Conservation (phyloP, 2,329 filamentous ascomycete species). For the Orbilia oligospora region DNA sequence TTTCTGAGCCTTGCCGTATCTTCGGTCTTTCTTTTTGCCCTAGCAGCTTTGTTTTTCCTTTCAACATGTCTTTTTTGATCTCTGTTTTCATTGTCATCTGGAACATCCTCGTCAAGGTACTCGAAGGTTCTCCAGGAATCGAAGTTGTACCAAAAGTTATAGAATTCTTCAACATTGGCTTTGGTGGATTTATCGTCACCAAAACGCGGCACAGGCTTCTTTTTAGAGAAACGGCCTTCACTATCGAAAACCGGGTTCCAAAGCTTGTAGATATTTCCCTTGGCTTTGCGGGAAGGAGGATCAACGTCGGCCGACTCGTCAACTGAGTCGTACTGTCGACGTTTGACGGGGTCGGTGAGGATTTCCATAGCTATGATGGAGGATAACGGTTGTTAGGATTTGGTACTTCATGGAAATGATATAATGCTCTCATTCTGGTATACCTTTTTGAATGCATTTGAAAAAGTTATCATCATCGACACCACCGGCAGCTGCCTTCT, state of each 20-base stretch:
- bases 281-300: conserved; percentile 93
- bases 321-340: conserved; percentile 95
- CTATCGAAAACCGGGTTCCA: conserved; percentile 92
- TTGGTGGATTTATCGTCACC: conserved; percentile 87
- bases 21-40: conserved; percentile 99
- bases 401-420: background rate
- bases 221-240: conserved; percentile 92
- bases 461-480: conserved; percentile 98
- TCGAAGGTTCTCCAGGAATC: conserved; percentile 98
- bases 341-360: conserved; percentile 89
- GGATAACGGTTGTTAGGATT: background rate
- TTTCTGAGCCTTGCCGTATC: conserved; percentile 92
- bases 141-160: conserved; percentile 99
- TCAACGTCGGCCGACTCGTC: conserved; percentile 94
- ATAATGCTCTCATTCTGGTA: background rate
- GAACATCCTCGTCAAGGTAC: conserved; percentile 98
- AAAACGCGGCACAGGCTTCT: conserved; percentile 87
- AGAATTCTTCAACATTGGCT: conserved; percentile 93
- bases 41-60: conserved; percentile 96
- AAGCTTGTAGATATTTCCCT: conserved; percentile 94
- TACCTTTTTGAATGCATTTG: conserved; percentile 96
- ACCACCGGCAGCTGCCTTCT: conserved; percentile 91
- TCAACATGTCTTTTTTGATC: conserved; percentile 99
- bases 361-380: conserved; percentile 80
- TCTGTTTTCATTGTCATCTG: conserved; percentile 98